Base-by-base conservation (phyloP, 2,329 filamentous ascomycete species). In the Rhexocercosporidium sp. region DNA sequence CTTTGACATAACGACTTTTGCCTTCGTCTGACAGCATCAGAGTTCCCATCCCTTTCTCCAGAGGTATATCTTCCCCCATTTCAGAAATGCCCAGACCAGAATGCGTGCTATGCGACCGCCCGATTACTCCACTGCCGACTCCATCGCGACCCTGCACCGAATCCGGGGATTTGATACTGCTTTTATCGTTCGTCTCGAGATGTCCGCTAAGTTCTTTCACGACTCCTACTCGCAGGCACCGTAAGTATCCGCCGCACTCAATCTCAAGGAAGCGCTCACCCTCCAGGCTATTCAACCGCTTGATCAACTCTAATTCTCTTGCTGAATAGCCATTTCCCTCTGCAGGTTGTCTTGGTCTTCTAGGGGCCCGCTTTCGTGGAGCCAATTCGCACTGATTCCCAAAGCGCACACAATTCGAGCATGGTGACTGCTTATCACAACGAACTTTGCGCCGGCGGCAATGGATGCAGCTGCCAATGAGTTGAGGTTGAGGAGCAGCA, bases 1-100 rank as follows among this genome's bases (percentile, higher is more conserved):
- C 85, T 65, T 82, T 82, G 12, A 87, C 76, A 71, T 87, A 87
- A 16, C 81, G 71, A 53, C 60, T 72, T 44, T 64, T 70, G 37
- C 65, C 80, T 8, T 76, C 70, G 71, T 85, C 82, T 31, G 81
- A 77, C 1, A 85, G 71, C 2, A 86, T 81, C 46, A 86, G 71
- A 56, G 83, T 78, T 1, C 84, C 84, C 66, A 86, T 83, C 14
- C 81, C 77, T 20, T 79, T 78, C 29, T 81, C 37, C 20, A 64
- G 8, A 18, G 39, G 62, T 14, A 53, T 20, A 47, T 54, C 57
- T 11, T 39, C 39, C 14, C 27, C 57, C 20, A 41, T 11, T 18
- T 60, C 57, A 9, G 57, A 8, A 18, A 46, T 27, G 18, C 39
- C 27, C 57, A 60, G 20, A 4, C 57, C 57, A 20, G 39, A 60